A percentile compares a stretch with the other conserved stretches of the same genome.
Conservation (phyloP, 2,329 filamentous ascomycete species). For the Sporothrix pallida region DNA sequence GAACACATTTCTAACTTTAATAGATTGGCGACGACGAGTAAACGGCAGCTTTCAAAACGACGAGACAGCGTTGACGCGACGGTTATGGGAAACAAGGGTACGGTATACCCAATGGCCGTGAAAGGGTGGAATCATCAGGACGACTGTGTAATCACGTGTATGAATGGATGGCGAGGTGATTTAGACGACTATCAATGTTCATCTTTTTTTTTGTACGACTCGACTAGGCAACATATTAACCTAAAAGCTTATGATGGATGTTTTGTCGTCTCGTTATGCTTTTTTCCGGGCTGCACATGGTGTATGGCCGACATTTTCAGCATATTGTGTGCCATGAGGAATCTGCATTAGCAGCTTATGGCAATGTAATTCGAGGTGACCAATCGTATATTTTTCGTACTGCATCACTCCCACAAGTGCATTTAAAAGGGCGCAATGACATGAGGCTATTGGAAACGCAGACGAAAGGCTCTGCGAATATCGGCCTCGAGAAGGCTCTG, state of each 20-base stretch:
- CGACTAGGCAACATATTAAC: background rate
- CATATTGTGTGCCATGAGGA: background rate
- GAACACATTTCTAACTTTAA: conserved; percentile 35
- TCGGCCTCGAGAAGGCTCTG: background rate
- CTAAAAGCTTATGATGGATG: background rate
- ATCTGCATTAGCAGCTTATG: background rate
- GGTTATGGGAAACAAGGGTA: conserved; percentile 17
- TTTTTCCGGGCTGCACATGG: background rate
- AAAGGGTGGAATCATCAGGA: background rate
- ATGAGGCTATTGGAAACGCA: too few species aligned
- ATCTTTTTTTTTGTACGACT: background rate
- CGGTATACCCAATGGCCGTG: conserved; percentile 10
- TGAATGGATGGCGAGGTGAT: conserved; percentile 26
- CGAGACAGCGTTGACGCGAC: conserved; percentile 35
- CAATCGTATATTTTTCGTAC: background rate
- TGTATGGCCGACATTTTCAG: background rate
- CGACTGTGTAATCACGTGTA: conserved; percentile 6
- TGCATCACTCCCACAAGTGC: background rate
- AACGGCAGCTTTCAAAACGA: conserved; percentile 25
- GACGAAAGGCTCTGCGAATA: background rate
- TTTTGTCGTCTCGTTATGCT: background rate
- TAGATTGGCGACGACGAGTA: conserved; percentile 51
- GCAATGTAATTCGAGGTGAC: background rate
- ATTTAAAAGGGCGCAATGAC: background rate
- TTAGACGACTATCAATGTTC: conserved; percentile 23